Evolutionary conservation across 257 asterid species (phyloP).

Genomic region (Solanum medicagineum): DNA sequence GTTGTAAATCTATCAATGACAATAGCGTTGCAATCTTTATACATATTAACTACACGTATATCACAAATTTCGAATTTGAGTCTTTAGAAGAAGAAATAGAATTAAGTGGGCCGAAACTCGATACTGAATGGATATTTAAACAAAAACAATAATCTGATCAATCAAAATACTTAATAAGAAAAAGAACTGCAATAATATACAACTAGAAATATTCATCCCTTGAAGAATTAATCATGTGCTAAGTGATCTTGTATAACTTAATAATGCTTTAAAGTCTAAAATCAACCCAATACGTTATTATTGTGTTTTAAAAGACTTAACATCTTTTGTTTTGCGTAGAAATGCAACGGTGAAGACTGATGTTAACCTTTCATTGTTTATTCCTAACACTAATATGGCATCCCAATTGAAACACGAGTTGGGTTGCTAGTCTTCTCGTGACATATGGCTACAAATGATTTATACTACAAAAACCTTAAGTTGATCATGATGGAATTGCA

Average conservation of each 20-base stretch:
- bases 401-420: background rate
- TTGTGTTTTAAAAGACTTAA: background rate
- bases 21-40: background rate
- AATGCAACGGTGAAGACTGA: constrained; percentile 9
- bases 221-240: background rate
- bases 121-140: background rate
- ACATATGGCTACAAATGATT: background rate
- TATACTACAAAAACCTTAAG: background rate
- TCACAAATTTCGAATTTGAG: background rate
- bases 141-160: background rate
- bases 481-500: background rate
- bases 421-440: background rate
- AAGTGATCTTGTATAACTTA: background rate
- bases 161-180: background rate
- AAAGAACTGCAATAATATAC: background rate
- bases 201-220: background rate
- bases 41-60: background rate
- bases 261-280: background rate
- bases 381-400: background rate
- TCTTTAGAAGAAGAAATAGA: background rate
- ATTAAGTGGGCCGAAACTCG: too few species aligned
- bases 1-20: background rate
- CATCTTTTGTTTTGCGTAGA: background rate
- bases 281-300: background rate
- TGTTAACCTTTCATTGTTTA: constrained; percentile 1